Base-by-base conservation (phyloP, 306 rosid genomes). In the Dalbergia oliveri region DNA sequence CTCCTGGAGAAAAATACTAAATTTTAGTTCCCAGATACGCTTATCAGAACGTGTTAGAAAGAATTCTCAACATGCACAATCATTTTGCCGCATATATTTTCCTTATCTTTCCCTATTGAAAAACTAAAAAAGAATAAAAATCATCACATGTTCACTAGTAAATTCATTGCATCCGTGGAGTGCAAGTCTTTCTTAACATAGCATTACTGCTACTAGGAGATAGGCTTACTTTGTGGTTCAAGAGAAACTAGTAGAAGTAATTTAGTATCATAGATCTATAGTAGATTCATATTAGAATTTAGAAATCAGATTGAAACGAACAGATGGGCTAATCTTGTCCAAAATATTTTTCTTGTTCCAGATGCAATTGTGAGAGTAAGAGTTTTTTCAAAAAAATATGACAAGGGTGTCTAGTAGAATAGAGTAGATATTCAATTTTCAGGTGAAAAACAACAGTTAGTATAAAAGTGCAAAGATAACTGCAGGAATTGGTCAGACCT, bases 401-500 rank as follows among this genome's bases (percentile, higher is more conserved):
- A 69, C 39, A 69, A 62, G 61, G 47, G 34, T 56, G 45, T 19
- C 54, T 3, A 65, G 53, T 21, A 51, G 33, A 62, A 80, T n/a
- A 11, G 5, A 69, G 13, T 11, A 66, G 66, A 78, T 65, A 31
- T 57, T 35, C 26, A 47, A 69, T 5, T 35, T 72, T 60, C 2
- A 41, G 44, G 12, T 51, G 45, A 54, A 31, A 61, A 11, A 62
- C 65, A 72, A 79, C 73, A 50, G 6, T 5, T 39, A 47, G 31
- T 10, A 8, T 62, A 10, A 7, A 6, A 44, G 37, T 8, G 41
- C 67, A 37, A 19, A 51, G 58, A 21, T 19, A 61, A 34, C 16
- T 9, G 57, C 51, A 80, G 62, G 19, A 66, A 66, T 34, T 18
- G 33, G 37, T 4, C 78, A 64, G 65, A 94, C 94, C 97, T 89